A percentile compares a stretch with the other conserved stretches of the same genome.
phyloP scores from a whole-genome alignment of 2,329 filamentous ascomycete genomes.

The Cladosporium phlei region DNA sequence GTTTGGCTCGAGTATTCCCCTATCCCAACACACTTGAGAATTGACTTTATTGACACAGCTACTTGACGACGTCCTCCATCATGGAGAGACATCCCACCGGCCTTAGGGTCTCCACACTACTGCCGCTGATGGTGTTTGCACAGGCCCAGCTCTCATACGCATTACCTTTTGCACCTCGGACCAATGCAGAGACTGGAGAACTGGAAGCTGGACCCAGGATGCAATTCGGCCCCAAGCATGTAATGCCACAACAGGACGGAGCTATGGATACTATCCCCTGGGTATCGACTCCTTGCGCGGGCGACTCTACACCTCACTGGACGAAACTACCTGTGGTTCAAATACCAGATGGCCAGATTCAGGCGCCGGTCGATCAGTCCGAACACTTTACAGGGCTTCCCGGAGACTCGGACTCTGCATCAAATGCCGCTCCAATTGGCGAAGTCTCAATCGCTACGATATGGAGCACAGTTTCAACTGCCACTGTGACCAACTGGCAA shows the following conservation, averaged over 20 bases:
- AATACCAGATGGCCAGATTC: slow-evolving; percentile 21
- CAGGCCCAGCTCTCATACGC: slow-evolving; percentile 24
- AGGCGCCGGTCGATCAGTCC: slow-evolving; percentile 8
- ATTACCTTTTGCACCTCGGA: slow-evolving; percentile 19
- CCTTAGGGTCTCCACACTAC: slow-evolving; percentile 18
- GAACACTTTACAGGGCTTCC: background rate
- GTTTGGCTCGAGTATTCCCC: slow-evolving; percentile 14
- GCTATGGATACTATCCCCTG: slow-evolving; percentile 10
- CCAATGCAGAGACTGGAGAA: slow-evolving; percentile 7
- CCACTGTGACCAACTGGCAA: slow-evolving; percentile 12
- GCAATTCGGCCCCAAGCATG: slow-evolving; percentile 8
- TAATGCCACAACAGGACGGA: slow-evolving; percentile 1
- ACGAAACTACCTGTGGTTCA: slow-evolving; percentile 10
- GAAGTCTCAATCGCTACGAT: background rate
- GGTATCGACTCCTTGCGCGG: slow-evolving; percentile 4
- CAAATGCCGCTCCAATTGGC: background rate
- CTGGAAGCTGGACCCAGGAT: slow-evolving; percentile 7
- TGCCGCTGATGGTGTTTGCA: slow-evolving; percentile 25
- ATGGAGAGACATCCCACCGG: slow-evolving; percentile 19
- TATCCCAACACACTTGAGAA: slow-evolving; percentile 16
- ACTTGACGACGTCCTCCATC: slow-evolving; percentile 14
- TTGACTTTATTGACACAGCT: slow-evolving; percentile 22
- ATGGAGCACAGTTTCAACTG: slow-evolving; percentile 6
- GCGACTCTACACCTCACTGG: background rate
- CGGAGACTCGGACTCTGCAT: background rate